These are phyloP conservation scores for Colletotrichum eremochloae DNA, from an alignment of 2,329 filamentous ascomycete species.

Conservation along the genomic window DNA sequence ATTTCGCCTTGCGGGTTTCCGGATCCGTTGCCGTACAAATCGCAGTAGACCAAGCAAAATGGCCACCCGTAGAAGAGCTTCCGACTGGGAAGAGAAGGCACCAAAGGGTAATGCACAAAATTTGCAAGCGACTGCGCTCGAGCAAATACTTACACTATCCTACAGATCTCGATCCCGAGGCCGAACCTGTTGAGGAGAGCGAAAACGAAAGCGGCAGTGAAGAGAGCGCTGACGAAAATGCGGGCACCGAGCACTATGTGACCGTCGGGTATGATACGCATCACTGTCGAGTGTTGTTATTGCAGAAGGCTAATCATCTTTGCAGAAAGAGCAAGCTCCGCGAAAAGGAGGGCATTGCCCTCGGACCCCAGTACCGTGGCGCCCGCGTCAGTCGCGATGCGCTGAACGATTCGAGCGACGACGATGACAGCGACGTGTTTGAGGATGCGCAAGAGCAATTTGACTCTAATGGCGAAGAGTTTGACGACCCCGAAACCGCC, in stretches of 20 bases:
- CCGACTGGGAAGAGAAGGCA: conserved; percentile 42
- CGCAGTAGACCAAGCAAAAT: conserved; percentile 17
- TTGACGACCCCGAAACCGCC: conserved; percentile 68
- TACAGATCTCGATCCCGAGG: conserved; percentile 43
- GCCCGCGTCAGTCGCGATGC: conserved; percentile 79
- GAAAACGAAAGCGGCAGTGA: conserved; percentile 60
- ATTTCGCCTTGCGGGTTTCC: conserved; percentile 34
- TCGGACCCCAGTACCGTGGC: conserved; percentile 87
- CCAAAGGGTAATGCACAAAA: conserved; percentile 36
- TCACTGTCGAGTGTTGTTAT: neutral
- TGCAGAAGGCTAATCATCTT: conserved; percentile 6
- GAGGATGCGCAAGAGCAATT: conserved; percentile 56
- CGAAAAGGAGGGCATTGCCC: conserved; percentile 74
- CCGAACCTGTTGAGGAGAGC: conserved; percentile 33
- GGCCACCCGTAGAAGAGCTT: conserved; percentile 30
- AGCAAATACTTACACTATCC: conserved; percentile 5
- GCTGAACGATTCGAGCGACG: conserved; percentile 54
- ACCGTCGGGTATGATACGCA: conserved; percentile 70
- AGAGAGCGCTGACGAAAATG: conserved; percentile 60
- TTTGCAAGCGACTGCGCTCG: neutral
- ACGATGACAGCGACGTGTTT: conserved; percentile 65
- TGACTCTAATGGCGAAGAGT: conserved; percentile 59
- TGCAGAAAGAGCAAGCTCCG: conserved; percentile 84
- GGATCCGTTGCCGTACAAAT: conserved; percentile 12
- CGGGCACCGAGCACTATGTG: conserved; percentile 89